These are phyloP conservation scores for Linum trigynum DNA, from an alignment of 345 rosid genomes.

Conservation along the genomic window DNA sequence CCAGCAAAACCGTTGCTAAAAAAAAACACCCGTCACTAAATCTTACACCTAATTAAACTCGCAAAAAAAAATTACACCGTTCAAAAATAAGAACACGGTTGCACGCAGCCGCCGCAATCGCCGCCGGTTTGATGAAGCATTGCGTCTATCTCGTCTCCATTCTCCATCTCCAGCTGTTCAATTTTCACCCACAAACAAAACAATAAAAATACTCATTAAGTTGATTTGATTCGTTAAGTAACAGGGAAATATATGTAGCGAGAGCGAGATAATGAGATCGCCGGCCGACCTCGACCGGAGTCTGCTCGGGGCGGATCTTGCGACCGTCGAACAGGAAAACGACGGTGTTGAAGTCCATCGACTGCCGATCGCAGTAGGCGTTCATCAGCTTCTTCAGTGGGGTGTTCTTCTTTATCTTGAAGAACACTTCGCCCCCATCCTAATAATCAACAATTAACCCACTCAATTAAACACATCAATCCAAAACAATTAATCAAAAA, in stretches of 20 bases:
- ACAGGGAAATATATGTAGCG: no score
- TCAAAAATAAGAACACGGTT: no score
- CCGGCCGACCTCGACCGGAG: background rate
- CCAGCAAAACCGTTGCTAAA: no score
- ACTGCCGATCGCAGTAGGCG: conserved; percentile 2
- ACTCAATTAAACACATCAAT: no score
- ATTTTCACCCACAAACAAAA: no score
- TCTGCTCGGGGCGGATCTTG: background rate
- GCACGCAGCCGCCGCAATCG: background rate
- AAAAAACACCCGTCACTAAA: no score
- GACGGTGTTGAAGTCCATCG: background rate
- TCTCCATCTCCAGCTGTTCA: conserved; percentile 2
- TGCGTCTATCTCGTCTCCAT: conserved; percentile 1
- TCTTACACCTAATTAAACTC: no score
- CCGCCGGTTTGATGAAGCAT: conserved; percentile 5
- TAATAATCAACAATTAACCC: background rate
- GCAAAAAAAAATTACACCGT: no score
- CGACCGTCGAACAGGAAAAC: conserved; percentile 4
- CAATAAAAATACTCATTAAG: no score
- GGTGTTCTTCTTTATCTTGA: conserved; percentile 3
- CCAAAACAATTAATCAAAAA: no score
- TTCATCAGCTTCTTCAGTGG: conserved; percentile 1
- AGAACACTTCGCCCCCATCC: conserved; percentile 3
- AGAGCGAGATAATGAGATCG: background rate
- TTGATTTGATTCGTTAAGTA: no score